Evolutionary conservation across 1,284 basidiomycete genomes (phyloP).

Genomic region (Fomitopsis betulina): DNA sequence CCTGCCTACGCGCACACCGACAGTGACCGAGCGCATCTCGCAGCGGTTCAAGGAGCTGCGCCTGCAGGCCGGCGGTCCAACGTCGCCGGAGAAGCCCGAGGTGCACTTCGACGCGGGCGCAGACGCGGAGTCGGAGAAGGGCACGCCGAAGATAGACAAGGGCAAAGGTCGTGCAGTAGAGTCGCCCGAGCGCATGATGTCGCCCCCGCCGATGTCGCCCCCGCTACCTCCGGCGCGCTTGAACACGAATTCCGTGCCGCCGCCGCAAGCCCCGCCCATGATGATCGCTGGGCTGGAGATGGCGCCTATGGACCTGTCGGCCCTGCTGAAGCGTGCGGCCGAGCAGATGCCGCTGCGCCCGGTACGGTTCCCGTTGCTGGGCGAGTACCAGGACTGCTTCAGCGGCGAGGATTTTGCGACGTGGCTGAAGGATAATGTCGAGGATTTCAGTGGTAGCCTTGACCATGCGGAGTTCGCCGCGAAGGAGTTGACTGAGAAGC

Average conservation of each 20-base stretch:
- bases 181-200: conserved; percentile 32
- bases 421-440: conserved; percentile 70
- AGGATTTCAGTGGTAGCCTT: conserved; percentile 65
- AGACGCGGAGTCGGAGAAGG: conserved; percentile 33
- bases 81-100: conserved; percentile 24
- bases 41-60: conserved; percentile 70
- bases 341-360: conserved; percentile 58
- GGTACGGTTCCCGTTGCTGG: conserved; percentile 77
- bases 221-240: conserved; percentile 35
- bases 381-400: conserved; percentile 84
- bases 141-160: conserved; percentile 59
- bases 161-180: conserved; percentile 70
- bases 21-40: conserved; percentile 75
- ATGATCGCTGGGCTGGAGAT: conserved; percentile 73
- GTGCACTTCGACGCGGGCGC: conserved; percentile 31
- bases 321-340: conserved; percentile 61
- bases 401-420: conserved; percentile 76
- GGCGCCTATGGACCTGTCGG: conserved; percentile 58
- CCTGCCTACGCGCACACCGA: conserved; percentile 39
- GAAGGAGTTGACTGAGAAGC: conserved; percentile 68
- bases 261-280: conserved; percentile 46
- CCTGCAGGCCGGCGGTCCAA: conserved; percentile 39
- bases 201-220: conserved; percentile 65
- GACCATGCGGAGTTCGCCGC: conserved; percentile 81
- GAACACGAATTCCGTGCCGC: conserved; percentile 32